Conservation (phyloP, 177 flowering plant genomes). For the Vitis hybrid region DNA sequence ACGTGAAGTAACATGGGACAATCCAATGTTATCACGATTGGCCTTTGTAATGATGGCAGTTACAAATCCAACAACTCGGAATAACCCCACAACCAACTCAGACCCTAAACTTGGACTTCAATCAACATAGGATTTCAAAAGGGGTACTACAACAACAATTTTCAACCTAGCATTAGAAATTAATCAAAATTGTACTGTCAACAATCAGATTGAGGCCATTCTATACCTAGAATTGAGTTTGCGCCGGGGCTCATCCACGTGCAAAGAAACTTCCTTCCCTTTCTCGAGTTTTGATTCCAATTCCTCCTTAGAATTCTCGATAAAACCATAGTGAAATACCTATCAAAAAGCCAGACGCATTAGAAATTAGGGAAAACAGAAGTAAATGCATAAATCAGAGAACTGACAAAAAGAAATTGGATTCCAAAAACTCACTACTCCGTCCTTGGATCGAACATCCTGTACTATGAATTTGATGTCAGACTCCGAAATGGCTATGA, state of each 20-base stretch:
- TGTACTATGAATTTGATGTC: conserved; percentile 60
- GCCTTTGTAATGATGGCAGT: no score
- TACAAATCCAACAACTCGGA: no score
- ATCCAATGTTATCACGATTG: no score
- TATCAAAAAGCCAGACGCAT: conserved; percentile 11
- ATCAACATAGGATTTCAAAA: no score
- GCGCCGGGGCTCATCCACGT: conserved; percentile 63
- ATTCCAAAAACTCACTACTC: conserved; percentile 41
- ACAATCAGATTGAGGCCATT: no score
- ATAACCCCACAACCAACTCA: no score
- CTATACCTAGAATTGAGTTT: conserved; percentile 72
- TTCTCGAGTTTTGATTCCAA: conserved; percentile 25
- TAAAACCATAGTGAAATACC: conserved; percentile 73
- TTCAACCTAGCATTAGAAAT: no score
- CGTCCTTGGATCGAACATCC: conserved; percentile 74
- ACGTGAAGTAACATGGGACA: no score
- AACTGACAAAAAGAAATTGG: not conserved
- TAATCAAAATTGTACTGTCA: no score
- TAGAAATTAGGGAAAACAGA: not conserved
- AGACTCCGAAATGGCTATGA: conserved; percentile 31
- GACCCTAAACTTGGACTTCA: no score
- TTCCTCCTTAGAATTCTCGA: conserved; percentile 40
- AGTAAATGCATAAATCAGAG: not conserved
- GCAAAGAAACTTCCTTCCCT: conserved; percentile 52
- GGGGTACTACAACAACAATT: no score